Conservation (phyloP, 345 rosid species). For the Eutrema heterophyllum region DNA sequence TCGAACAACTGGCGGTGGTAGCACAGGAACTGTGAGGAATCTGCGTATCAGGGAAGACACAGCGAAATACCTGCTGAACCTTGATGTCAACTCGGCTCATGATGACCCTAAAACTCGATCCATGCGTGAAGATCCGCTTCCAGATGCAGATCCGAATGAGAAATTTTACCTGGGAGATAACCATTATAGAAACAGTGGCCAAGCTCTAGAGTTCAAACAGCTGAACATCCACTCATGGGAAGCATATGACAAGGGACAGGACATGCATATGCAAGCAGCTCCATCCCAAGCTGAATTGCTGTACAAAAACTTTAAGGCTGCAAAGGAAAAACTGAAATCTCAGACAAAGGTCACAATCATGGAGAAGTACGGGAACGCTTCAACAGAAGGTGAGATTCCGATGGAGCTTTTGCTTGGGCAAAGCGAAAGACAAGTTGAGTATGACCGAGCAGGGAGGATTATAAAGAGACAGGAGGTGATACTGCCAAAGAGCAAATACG, state of each 20-base stretch:
- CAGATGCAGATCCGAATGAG: no score
- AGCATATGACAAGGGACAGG: slow-evolving; percentile 58
- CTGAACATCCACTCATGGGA: slow-evolving; percentile 32
- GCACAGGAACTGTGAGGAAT: no score
- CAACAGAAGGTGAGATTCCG: slow-evolving; percentile 53
- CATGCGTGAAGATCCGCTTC: no score
- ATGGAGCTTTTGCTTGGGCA: slow-evolving; percentile 62
- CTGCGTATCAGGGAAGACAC: no score
- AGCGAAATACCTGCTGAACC: no score
- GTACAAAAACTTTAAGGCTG: slow-evolving; percentile 41
- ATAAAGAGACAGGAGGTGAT: slow-evolving; percentile 67
- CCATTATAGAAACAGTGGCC: slow-evolving; percentile 65
- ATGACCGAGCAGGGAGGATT: slow-evolving; percentile 60
- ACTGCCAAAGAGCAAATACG: slow-evolving; percentile 69
- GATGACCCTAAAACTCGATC: no score
- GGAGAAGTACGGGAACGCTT: slow-evolving; percentile 66
- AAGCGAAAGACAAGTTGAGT: slow-evolving; percentile 66
- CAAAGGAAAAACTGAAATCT: slow-evolving; percentile 50
- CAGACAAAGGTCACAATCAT: slow-evolving; percentile 46
- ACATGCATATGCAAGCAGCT: slow-evolving; percentile 67
- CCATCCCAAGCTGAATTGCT: slow-evolving; percentile 72
- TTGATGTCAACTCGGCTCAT: no score
- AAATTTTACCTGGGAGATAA: slow-evolving; percentile 45
- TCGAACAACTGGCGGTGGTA: no score
- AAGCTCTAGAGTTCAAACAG: slow-evolving; percentile 62